These are phyloP conservation scores for Geotrichum histeridarum DNA, from an alignment of 1,139 yeast species.

Conservation along the genomic window DNA sequence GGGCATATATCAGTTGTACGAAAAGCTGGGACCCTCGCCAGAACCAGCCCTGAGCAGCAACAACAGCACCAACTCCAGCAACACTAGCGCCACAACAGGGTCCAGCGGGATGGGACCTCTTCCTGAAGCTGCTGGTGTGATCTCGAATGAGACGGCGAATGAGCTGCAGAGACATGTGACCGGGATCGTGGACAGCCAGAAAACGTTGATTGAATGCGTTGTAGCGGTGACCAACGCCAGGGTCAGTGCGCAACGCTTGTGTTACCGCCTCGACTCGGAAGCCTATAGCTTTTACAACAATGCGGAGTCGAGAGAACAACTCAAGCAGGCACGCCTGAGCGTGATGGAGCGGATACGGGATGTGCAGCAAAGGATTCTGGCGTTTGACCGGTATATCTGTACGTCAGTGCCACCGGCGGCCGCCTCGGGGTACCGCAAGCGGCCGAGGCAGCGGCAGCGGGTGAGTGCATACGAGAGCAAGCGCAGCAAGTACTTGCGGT, in stretches of 20 bases:
- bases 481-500: neutral
- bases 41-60: neutral
- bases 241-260: constrained; percentile 6
- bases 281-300: constrained; percentile 1
- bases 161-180: neutral
- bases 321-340: neutral
- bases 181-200: neutral
- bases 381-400: neutral
- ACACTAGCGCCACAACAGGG: neutral
- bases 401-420: neutral
- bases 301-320: constrained; percentile 8
- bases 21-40: constrained; percentile 3
- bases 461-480: neutral
- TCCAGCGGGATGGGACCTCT: neutral
- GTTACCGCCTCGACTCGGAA: constrained; percentile 8
- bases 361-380: constrained; percentile 2
- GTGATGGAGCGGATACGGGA: constrained; percentile 7
- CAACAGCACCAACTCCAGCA: neutral
- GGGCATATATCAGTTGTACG: constrained; percentile 1
- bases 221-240: constrained; percentile 4
- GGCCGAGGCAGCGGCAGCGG: neutral
- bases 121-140: neutral
- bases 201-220: constrained; percentile 5
- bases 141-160: too few species aligned
- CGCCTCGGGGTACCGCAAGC: neutral